Percentiles rank a stretch among this genome's conserved stretches.
phyloP scores from a whole-genome alignment of 176 grass and related monocot genomes.

The Tillandsia leiboldiana region DNA sequence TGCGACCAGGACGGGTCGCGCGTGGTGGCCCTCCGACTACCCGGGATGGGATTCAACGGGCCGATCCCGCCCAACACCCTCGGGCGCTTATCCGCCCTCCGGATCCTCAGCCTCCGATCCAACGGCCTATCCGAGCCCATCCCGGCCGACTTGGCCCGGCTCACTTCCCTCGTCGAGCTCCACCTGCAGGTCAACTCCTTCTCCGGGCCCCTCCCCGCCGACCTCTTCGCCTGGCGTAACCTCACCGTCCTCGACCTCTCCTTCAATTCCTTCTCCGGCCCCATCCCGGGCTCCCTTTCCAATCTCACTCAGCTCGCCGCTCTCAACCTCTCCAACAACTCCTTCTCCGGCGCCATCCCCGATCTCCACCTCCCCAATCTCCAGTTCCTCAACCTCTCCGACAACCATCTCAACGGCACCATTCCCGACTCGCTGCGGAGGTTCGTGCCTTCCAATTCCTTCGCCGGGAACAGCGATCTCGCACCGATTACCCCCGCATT shows the following conservation, averaged over 20 bases:
- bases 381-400: constrained; percentile 61
- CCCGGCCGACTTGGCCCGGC: constrained; percentile 44
- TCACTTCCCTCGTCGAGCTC: constrained; percentile 46
- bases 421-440: constrained; percentile 35
- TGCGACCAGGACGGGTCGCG: constrained; percentile 52
- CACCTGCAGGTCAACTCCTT: constrained; percentile 87
- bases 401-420: constrained; percentile 58
- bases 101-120: constrained; percentile 81
- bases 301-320: constrained; percentile 47
- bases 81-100: constrained; percentile 48
- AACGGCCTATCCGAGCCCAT: constrained; percentile 51
- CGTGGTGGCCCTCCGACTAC: constrained; percentile 57
- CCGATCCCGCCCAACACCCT: constrained; percentile 48
- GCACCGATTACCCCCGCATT: background rate
- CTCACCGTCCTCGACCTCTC: constrained; percentile 77
- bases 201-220: constrained; percentile 26
- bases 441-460: constrained; percentile 32
- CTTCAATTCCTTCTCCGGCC: constrained; percentile 57
- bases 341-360: constrained; percentile 52
- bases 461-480: constrained; percentile 47
- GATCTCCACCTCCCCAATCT: constrained; percentile 57
- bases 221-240: constrained; percentile 1
- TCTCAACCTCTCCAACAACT: constrained; percentile 90
- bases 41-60: constrained; percentile 56
- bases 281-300: constrained; percentile 27